Base-by-base conservation (phyloP, 768 basidiomycete genomes). In the Rhodotorula kratochvilovae region DNA sequence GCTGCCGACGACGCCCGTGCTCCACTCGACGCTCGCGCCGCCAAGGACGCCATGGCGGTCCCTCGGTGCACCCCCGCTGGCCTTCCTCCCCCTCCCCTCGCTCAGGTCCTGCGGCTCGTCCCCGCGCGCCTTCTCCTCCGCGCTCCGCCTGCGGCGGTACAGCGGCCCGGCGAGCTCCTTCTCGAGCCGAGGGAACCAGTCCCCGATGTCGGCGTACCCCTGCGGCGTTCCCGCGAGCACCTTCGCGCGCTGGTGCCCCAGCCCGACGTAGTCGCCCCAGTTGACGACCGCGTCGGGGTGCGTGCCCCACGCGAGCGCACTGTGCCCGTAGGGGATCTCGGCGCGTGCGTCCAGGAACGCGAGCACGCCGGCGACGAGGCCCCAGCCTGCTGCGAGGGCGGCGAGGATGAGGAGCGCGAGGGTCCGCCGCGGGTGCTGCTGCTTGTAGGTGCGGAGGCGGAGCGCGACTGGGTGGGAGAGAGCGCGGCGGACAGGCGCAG, bases 11-110 rank as follows among this genome's bases (percentile, higher is more conserved):
- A 72, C 45, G 50, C 71, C 71, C n/a, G 61, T 51, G n/a, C 27
- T n/a, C 71, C 71, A 72, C 29, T 67, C 56, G 25, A 61, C 36
- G 21, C 54, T 63, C 35, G 70, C 53, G 19, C 70, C 70, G 27
- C 70, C 70, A 13, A 71, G 64, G 1, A 48, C 36, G 10, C 70
- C 70, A 25, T 71, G 70, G 12, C 70, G 51, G 3, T 62, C 64
- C 27, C 45, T 27, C 15, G 50, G 21, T 39, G 31, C 25, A 12
- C 25, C 42, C 36, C 3, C n/a, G 27, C 3, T n/a, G n/a, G n/a
- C 15, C 23, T 36, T 57, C 54, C 45, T 57, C 27, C 43, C 25
- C 16, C 12, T 21, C 23, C 33, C 65, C 11, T 50, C 65, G n/a
- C 11, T 33, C n/a, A 67, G 19, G n/a, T 53, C 66, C 46, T 42